Base-by-base conservation (phyloP, 352 stramenopile species). In the Globisporangium yorkense region DNA sequence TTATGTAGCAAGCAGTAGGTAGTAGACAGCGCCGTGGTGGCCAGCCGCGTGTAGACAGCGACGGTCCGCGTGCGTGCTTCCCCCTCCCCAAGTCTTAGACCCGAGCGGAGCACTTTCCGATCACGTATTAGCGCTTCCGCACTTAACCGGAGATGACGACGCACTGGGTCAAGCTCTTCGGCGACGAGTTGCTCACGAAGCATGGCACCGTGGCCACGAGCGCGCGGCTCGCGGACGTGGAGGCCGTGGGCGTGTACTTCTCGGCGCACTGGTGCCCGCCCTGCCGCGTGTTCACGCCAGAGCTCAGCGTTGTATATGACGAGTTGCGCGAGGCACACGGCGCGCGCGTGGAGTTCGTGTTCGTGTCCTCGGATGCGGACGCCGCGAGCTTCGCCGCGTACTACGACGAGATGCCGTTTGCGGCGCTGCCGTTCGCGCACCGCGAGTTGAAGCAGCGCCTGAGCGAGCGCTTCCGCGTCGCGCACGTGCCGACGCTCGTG, bases 191-290 rank as follows among this genome's bases (percentile, higher is more conserved):
- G 15, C 33, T 56, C 1, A 66, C 54, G 3, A 71, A 63, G 35
- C 51, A 55, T 10, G 63, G 66, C 24, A 2, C 62, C 2, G 20
- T 57, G 35, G 37, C 63, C 2, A 74, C 63, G 5, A 16, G 35
- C 15, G 44, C 49, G 9, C 47, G 48, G 35, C 47, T 71, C 13
- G 52, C 40, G 8, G 46, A 41, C 18, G 66, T 74, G 24, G 83
- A 87, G 58, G 63, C 80, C 6, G 48, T 89, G 5, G 71, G 70
- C 15, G 56, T 96, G 20, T 96, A 96, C 63, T 96, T 96, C 78
- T 88, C 72, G 15, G 85, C 84, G 5, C 72, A 92, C 66, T 96
- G 87, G 85, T 94, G 84, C 58, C 65, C 60, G 20, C 86, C 87
- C 4, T 96, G 88, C 68, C 72, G 74, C 33, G 37, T 53, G 5